phyloP scores from a whole-genome alignment of 129 eudicot genomes.

The Silybum marianum region DNA sequence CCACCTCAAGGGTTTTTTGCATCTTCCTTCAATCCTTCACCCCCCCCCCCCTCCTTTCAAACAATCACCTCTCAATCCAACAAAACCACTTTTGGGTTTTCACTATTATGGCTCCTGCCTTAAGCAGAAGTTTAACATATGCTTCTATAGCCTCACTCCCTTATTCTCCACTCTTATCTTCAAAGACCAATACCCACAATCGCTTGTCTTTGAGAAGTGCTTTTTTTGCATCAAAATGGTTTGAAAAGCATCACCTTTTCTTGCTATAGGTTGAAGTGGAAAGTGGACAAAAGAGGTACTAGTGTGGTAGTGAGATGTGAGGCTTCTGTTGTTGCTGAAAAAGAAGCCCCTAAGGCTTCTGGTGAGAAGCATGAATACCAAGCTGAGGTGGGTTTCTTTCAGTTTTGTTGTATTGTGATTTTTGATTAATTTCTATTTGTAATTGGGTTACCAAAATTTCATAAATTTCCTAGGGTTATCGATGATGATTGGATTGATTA shows the following conservation, averaged over 20 bases:
- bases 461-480: background rate
- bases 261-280: slow-evolving; percentile 61
- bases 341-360: slow-evolving; percentile 61
- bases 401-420: background rate
- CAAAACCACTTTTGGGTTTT: too few relatives aligned
- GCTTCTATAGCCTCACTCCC: slow-evolving; percentile 63
- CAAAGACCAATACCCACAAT: slow-evolving; percentile 40
- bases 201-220: slow-evolving; percentile 41
- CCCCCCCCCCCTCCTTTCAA: too few relatives aligned
- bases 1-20: too few relatives aligned
- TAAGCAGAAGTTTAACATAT: slow-evolving; percentile 65
- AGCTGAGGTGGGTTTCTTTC: slow-evolving; percentile 81
- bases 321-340: slow-evolving; percentile 77
- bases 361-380: slow-evolving; percentile 87
- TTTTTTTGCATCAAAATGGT: slow-evolving; percentile 51
- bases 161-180: slow-evolving; percentile 31
- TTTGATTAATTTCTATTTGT: background rate
- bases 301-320: slow-evolving; percentile 75
- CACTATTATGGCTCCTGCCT: slow-evolving; percentile 59
- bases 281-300: slow-evolving; percentile 45
- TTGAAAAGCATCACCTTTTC: slow-evolving; percentile 41
- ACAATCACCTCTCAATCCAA: too few relatives aligned
- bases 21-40: too few relatives aligned
- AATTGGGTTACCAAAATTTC: background rate
- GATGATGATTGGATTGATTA: background rate